A percentile compares a stretch with the other conserved stretches of the same genome.
These are phyloP conservation scores for Dryadomyces quercus-mongolicae DNA, from an alignment of 2,329 filamentous ascomycete species.

Conservation along the genomic window DNA sequence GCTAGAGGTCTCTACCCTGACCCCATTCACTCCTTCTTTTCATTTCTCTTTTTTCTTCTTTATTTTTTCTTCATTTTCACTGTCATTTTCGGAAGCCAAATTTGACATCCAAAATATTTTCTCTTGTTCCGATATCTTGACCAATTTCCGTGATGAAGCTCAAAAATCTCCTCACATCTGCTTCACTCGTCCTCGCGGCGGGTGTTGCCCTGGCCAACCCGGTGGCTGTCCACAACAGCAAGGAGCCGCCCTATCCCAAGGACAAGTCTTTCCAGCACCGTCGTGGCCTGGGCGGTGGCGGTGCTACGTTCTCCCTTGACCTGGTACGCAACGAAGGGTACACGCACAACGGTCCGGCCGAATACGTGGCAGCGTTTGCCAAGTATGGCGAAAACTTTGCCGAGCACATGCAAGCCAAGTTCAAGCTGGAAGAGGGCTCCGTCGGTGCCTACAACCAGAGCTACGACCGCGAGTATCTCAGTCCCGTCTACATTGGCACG, in stretches of 20 bases:
- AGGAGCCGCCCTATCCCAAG: not conserved
- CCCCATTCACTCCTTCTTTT: no score
- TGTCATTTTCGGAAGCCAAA: not conserved
- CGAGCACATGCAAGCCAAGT: slow-evolving; percentile 1
- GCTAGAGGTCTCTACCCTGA: no score
- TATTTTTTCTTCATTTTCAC: no score
- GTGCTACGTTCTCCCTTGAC: slow-evolving; percentile 16
- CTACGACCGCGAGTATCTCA: slow-evolving; percentile 44
- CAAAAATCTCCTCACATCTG: not conserved
- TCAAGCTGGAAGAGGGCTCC: slow-evolving; percentile 4
- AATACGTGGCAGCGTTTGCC: slow-evolving; percentile 20
- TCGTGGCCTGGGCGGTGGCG: not conserved
- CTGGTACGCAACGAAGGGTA: slow-evolving; percentile 24
- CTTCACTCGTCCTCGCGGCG: not conserved
- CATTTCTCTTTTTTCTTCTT: no score
- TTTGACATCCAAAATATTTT: not conserved
- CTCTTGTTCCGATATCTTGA: not conserved
- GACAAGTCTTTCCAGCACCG: not conserved
- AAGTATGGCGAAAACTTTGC: slow-evolving; percentile 25
- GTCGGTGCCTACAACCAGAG: slow-evolving; percentile 18
- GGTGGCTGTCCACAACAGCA: not conserved
- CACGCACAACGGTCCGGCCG: slow-evolving; percentile 19
- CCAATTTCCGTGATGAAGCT: not conserved
- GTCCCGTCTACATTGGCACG: slow-evolving; percentile 50
- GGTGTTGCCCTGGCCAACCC: not conserved